Evolutionary conservation across 2,329 filamentous ascomycete genomes (phyloP).

Genomic region (Endoconidiophora polonica): DNA sequence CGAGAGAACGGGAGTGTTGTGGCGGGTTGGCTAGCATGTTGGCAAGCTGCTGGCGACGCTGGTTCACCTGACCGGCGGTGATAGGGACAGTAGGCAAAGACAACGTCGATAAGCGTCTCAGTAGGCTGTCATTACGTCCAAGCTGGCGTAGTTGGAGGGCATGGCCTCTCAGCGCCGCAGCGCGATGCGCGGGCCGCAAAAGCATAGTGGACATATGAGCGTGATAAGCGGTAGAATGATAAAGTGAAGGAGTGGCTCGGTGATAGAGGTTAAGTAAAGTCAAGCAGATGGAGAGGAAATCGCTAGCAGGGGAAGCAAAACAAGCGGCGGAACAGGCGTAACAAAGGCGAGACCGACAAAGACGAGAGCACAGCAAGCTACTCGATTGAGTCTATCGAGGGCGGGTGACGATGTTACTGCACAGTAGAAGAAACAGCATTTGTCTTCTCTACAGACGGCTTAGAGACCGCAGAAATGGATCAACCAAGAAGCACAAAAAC

Average conservation of each 20-base stretch:
- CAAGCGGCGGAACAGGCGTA: no score
- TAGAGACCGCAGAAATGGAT: no score
- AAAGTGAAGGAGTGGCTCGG: no score
- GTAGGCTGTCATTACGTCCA: background rate
- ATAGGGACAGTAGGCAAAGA: constrained; percentile 2
- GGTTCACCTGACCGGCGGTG: background rate
- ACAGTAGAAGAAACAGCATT: no score
- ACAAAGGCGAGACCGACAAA: no score
- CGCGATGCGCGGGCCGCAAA: constrained; percentile 19
- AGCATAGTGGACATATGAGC: constrained; percentile 19
- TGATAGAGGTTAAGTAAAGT: background rate
- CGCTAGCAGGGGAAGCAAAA: no score
- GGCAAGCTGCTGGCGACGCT: constrained; percentile 7
- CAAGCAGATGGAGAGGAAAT: background rate
- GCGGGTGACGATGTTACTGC: no score
- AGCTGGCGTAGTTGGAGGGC: constrained; percentile 1
- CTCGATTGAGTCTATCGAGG: no score
- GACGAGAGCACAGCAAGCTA: no score
- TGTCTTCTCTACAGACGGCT: no score
- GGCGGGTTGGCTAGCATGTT: background rate
- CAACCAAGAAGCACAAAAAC: no score
- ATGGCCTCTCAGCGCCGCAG: constrained; percentile 11
- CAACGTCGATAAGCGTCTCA: background rate
- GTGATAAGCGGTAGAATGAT: no score
- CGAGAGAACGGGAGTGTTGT: constrained; percentile 19